Evolutionary conservation across 2,329 filamentous ascomycete species (phyloP), one percentile per base, ranked within the genome.

Genomic region (Claviceps pazoutovae): DNA sequence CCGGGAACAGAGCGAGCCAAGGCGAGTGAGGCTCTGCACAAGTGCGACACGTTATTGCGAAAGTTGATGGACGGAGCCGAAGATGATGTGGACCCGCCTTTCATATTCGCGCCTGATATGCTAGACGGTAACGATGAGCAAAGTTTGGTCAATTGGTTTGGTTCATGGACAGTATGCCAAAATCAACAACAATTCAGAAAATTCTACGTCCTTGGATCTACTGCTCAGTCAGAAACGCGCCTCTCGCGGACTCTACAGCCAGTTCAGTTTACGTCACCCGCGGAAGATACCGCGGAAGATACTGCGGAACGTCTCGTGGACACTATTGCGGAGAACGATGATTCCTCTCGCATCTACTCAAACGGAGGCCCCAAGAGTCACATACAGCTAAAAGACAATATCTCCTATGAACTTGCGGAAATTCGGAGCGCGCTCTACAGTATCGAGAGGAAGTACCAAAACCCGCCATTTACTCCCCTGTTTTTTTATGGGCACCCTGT

Each of bases 141-240:
- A 58, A 80, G 74, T 52, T 65, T 84, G 30, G 71, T 83, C 9
- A 78, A 81, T 55, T 82, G 77, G 74, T 83, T 82, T 60, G 78
- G 75, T 1, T 76, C 70, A 62, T 83, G 79, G 80, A 68, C 77
- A 0, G 65, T 69, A 36, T 54, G 62, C 51, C 71, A 73, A 34
- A 59, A 78, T 38, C 72, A 80, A 52, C 63, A 65, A 52, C 63
- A 65, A 42, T 78, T 73, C 57, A 72, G 78, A 36, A 74, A 71
- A 39, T 82, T 83, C 56, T 65, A 68, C 17, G 74, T 83, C 2
- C 51, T 83, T 4, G 79, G 79, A 3, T 77, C 77, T 1, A 58
- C 58, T 23, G 48, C 56, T 11, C 50, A 56, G 8, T 54, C 55
- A 13, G 17, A 49, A 16, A 47, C 17, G 14, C 60, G 61, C 36